Base-by-base conservation (phyloP, 306 rosid species). In the Pueraria montana region DNA sequence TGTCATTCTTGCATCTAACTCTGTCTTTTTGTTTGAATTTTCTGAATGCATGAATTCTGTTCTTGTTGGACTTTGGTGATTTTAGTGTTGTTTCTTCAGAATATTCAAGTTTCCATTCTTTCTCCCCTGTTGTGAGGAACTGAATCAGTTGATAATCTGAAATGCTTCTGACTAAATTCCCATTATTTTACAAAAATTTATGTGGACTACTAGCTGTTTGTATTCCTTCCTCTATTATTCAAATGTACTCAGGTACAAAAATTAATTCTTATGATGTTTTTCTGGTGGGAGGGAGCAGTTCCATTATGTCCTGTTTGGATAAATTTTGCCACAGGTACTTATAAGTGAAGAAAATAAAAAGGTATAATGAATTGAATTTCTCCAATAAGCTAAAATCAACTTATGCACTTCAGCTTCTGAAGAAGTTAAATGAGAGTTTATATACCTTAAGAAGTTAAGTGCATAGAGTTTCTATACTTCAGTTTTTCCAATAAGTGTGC, bases 61-160 rank as follows among this genome's bases (percentile, higher is more conserved):
- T 63, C 11, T 26, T 7, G 36, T 20, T 53, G 23, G 53, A 14
- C 23, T 66, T 61, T 53, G 52, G 17, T 78, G 55, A 63, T 50
- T 18, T 62, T 49, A 59, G 34, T 59, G 70, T 56, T 43, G 56
- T 68, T 59, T 82, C 63, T 67, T 68, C 64, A n/a, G 21, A 30
- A 23, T 18, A 34, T 70, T 50, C 9, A 20, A 71, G 50, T 16
- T 70, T 72, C 49, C 50, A 24, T 65, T 65, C 13, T 24, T 64
- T 11, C 34, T 3, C 16, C 21, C 10, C n/a, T 52, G 70, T 64
- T 40, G 50, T 30, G 24, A 46, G 6, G 45, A 67, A n/a, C 77
- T 80, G 72, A 55, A 5, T 67, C n/a, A 65, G 38, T 53, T 53
- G 66, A 72, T 65, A 73, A 84, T 50, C 63, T 78, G 76, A 26